Evolutionary conservation across 768 basidiomycete species (phyloP).

Genomic region (Inosperma sp.): DNA sequence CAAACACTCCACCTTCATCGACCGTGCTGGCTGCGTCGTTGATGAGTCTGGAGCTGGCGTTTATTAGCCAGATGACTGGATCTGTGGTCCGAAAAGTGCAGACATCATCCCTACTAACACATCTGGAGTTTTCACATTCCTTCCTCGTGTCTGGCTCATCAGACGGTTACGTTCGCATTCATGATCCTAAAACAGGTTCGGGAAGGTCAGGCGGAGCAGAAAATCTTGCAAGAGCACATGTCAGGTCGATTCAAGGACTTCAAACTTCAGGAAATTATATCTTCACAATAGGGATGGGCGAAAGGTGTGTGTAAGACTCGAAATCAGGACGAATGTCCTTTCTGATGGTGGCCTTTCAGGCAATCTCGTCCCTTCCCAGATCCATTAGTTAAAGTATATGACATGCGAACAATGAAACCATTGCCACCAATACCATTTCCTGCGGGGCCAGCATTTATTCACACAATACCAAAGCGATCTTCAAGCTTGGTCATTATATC

Average conservation of each 20-base stretch:
- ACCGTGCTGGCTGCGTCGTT: conserved; percentile 59
- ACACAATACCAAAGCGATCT: conserved; percentile 69
- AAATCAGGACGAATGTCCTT: not conserved
- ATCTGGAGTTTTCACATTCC: conserved; percentile 63
- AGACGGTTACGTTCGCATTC: conserved; percentile 70
- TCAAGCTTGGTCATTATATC: conserved; percentile 74
- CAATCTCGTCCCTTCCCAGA: conserved; percentile 86
- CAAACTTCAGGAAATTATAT: conserved; percentile 75
- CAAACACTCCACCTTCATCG: conserved; percentile 47
- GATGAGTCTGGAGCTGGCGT: conserved; percentile 53
- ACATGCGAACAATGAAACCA: conserved; percentile 76
- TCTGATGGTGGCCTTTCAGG: conserved; percentile 39
- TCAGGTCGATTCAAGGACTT: conserved; percentile 76
- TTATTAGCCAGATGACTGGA: conserved; percentile 76
- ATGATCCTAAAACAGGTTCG: conserved; percentile 62
- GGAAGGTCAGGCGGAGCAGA: conserved; percentile 46
- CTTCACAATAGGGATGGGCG: conserved; percentile 82
- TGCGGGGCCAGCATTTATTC: conserved; percentile 81
- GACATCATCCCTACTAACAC: conserved; percentile 54
- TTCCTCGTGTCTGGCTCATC: conserved; percentile 61
- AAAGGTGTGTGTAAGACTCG: conserved; percentile 51
- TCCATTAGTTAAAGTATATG: conserved; percentile 89
- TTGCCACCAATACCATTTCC: conserved; percentile 86
- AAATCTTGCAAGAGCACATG: conserved; percentile 69
- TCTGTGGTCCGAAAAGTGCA: conserved; percentile 51